Evolutionary conservation across 139 green algal genomes (phyloP).

Genomic region (Chlorella sp.): DNA sequence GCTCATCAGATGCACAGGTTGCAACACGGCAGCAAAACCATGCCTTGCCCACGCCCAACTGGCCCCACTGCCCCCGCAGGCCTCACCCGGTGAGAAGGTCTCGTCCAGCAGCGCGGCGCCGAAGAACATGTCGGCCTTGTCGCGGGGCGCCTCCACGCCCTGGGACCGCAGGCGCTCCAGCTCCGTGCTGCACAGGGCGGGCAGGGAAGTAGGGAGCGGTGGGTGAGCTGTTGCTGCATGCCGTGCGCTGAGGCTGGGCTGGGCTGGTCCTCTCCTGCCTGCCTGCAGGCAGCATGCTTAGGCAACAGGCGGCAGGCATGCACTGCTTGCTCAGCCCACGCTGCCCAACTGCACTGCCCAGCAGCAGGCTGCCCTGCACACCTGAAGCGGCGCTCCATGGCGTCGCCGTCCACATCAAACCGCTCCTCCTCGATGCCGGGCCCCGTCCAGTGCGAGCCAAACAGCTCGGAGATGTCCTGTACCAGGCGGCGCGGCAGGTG

Average conservation of each 20-base stretch:
- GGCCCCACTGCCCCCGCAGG: not conserved
- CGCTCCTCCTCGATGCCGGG: constrained; percentile 34
- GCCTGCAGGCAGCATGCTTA: no score
- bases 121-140: constrained; percentile 43
- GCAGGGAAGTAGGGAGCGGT: no score
- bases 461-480: constrained; percentile 58
- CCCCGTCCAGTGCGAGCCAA: constrained; percentile 31
- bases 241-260: not conserved
- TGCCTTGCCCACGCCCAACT: no score
- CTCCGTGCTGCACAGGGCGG: constrained; percentile 40
- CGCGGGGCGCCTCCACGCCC: constrained; percentile 29
- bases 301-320: no score
- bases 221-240: no score
- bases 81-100: constrained; percentile 13
- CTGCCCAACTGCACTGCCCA: no score
- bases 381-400: constrained; percentile 51
- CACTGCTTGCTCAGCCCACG: no score
- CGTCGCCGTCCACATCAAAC: constrained; percentile 30
- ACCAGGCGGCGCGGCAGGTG: no score
- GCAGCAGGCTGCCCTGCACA: not conserved
- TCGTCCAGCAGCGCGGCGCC: constrained; percentile 21
- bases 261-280: no score
- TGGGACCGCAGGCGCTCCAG: constrained; percentile 55
- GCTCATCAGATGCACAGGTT: not conserved
- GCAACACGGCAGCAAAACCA: not conserved